Conservation (phyloP, 768 basidiomycete genomes). For the Agrocybe praecox region DNA sequence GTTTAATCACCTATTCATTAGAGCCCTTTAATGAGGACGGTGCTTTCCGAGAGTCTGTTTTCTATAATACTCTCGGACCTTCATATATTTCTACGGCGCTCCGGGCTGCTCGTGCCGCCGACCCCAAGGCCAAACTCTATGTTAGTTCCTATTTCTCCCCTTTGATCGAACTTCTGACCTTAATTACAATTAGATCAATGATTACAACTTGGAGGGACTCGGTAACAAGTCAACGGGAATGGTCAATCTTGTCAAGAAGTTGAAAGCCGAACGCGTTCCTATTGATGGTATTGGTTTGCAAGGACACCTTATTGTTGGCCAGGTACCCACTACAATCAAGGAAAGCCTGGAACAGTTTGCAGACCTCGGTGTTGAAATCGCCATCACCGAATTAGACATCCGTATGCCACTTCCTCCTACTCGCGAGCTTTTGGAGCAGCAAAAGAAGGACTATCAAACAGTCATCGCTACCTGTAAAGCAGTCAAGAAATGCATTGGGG, state of each 20-base stretch:
- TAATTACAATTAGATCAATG: slow-evolving; percentile 29
- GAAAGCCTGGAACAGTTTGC: slow-evolving; percentile 54
- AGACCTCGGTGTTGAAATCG: slow-evolving; percentile 66
- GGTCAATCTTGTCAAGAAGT: slow-evolving; percentile 50
- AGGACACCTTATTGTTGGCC: slow-evolving; percentile 60
- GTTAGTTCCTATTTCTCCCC: slow-evolving; percentile 21
- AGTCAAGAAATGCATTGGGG: slow-evolving; percentile 41
- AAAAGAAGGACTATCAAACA: slow-evolving; percentile 58
- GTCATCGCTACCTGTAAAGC: slow-evolving; percentile 56
- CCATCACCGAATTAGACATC: slow-evolving; percentile 71
- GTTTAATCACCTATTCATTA: too few species aligned
- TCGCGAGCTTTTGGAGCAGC: slow-evolving; percentile 48
- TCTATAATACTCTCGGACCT: slow-evolving; percentile 51
- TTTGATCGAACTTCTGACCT: not conserved
- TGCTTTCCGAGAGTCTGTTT: slow-evolving; percentile 53
- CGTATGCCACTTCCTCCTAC: slow-evolving; percentile 63
- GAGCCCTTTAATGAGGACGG: slow-evolving; percentile 66
- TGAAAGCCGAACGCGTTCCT: slow-evolving; percentile 50
- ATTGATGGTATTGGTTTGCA: slow-evolving; percentile 67
- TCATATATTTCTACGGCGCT: slow-evolving; percentile 55
- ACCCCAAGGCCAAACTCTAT: slow-evolving; percentile 60
- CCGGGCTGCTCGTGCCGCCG: slow-evolving; percentile 55
- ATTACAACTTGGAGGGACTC: slow-evolving; percentile 43
- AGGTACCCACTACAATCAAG: slow-evolving; percentile 50
- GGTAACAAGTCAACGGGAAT: slow-evolving; percentile 59